Base-by-base conservation (phyloP, 1,284 basidiomycete genomes). In the Ganoderma resinaceum region DNA sequence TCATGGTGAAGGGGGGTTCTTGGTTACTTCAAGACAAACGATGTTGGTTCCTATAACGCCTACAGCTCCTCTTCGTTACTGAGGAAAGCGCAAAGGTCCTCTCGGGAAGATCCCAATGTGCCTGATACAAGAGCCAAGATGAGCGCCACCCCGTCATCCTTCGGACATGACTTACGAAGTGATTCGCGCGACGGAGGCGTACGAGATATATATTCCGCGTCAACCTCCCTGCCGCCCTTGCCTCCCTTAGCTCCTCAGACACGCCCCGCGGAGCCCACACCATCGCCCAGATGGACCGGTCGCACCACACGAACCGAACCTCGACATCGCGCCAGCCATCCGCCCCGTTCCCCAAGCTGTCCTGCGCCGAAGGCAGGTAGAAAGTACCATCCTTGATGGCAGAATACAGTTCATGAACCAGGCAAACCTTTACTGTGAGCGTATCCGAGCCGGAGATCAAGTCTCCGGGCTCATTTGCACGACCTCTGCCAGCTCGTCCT, bases 91-190 rank as follows among this genome's bases (percentile, higher is more conserved):
- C 38, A 3, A 3, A 52, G 29, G 65, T 62, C 73, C 85, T 85
- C 72, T 89, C 86, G 26, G 82, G 79, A 63, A 86, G 81, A 42
- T 83, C 77, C 9, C 95, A 95, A 73, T 89, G 91, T 2, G 89
- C 92, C 79, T 89, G 96, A 1, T n/a, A 37, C 55, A 58, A 5
- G 2, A 12, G 49, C n/a, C n/a, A n/a, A n/a, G n/a, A n/a, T 29
- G 26, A 53, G 29, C 20, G n/a, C 23, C 23, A 9, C 3, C 14
- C 1, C 46, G 26, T 49, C 23, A 11, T 26, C 14, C 11, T 49
- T 49, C 12, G 11, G 26, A 23, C 3, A 26, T 4, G 46, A 49
- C 46, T 49, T 26, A 26, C 46, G 46, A 26, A 49, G 46, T 26
- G 11, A 9, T 49, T 49, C 23, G 46, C 46, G 12, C 46, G 23